A percentile compares a stretch with the other conserved stretches of the same genome.
Conservation (phyloP, 345 rosid genomes). For the Nephelium lappaceum region DNA sequence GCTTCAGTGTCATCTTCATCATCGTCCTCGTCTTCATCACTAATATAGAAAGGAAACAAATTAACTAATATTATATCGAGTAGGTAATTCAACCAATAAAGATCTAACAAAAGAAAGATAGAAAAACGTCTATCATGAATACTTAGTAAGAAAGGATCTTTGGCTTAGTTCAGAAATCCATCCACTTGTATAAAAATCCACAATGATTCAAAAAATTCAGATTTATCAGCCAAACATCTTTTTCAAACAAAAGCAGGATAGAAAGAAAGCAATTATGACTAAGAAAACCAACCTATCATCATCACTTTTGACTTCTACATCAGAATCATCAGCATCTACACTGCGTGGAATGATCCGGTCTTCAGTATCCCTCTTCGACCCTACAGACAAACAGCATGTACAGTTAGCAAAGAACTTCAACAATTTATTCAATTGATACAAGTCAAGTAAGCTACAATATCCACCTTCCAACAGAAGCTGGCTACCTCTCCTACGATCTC, state of each 20-base stretch:
- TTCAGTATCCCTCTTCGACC: conserved; percentile 75
- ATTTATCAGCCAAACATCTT: not conserved
- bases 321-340: conserved; percentile 98
- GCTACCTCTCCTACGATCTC: conserved; percentile 79
- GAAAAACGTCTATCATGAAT: not conserved
- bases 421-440: conserved; percentile 2
- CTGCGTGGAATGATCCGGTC: conserved; percentile 82
- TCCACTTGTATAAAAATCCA: not conserved
- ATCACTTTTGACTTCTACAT: conserved; percentile 67
- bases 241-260: not conserved
- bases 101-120: not conserved
- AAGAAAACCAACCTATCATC: conserved; percentile 58
- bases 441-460: not conserved
- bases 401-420: conserved; percentile 29
- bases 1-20: conserved; percentile 91
- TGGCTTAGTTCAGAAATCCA: not conserved
- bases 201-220: not conserved
- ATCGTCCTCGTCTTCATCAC: conserved; percentile 59
- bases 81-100: not conserved
- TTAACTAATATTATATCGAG: not conserved
- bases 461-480: conserved; percentile 84
- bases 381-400: conserved; percentile 32
- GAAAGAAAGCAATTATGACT: not conserved
- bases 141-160: no score
- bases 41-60: conserved; percentile 26